phyloP scores from a whole-genome alignment of 306 rosid genomes.

The Fagus crenata region DNA sequence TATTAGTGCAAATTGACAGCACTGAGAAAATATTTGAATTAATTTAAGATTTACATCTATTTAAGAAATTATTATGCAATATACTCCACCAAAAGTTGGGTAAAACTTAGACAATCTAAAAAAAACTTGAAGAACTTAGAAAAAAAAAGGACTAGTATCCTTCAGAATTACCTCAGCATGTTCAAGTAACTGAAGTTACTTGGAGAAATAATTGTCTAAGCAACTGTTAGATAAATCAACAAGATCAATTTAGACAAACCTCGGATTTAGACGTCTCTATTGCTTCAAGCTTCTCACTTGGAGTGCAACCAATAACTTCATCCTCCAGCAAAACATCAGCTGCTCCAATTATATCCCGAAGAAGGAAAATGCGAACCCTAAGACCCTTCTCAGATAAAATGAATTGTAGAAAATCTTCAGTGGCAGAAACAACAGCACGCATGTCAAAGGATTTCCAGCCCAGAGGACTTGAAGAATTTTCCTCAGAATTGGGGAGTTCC shows the following conservation, averaged over 20 bases:
- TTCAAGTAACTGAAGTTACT: background rate
- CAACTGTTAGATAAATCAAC: background rate
- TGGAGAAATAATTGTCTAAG: background rate
- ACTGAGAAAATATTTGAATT: background rate
- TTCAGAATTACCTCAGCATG: background rate
- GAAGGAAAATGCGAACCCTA: conserved; percentile 84
- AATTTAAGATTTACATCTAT: background rate
- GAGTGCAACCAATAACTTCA: conserved; percentile 50
- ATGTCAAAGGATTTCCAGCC: conserved; percentile 85
- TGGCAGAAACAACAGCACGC: conserved; percentile 80
- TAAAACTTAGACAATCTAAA: background rate
- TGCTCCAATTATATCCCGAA: conserved; percentile 69
- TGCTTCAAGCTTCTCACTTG: conserved; percentile 43
- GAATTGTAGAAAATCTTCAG: conserved; percentile 80
- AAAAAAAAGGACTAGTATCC: background rate
- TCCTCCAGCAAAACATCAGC: conserved; percentile 68
- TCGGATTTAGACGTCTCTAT: conserved; percentile 39
- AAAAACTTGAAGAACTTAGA: background rate
- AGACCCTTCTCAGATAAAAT: conserved; percentile 82
- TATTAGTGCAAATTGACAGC: background rate
- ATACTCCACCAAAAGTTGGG: background rate
- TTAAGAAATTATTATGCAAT: background rate
- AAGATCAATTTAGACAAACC: conserved; percentile 38
- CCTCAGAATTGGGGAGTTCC: conserved; percentile 46
- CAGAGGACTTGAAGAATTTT: conserved; percentile 46